phyloP scores from a whole-genome alignment of 2,329 filamentous ascomycete species.

The Sporothrix curviconia region DNA sequence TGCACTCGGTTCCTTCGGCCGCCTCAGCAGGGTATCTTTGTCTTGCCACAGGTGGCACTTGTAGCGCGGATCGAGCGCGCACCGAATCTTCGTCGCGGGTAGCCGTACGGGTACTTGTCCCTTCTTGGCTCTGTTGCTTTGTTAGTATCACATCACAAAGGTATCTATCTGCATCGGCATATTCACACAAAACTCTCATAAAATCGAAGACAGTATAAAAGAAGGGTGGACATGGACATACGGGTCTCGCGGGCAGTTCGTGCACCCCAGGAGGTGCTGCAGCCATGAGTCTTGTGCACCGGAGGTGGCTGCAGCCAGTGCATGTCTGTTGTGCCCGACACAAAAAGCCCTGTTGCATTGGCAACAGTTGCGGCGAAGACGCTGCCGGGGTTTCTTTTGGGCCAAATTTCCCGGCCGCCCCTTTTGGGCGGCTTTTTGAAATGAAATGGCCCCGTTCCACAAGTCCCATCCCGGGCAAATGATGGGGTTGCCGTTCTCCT shows the following conservation, averaged over 20 bases:
- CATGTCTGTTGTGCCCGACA: constrained; percentile 56
- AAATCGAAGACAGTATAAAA: not conserved
- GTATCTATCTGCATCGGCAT: too few species aligned
- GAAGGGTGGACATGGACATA: constrained; percentile 39
- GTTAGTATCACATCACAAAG: constrained; percentile 6
- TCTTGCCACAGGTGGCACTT: constrained; percentile 58
- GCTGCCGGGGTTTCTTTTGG: constrained; percentile 64
- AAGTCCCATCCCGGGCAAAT: constrained; percentile 47
- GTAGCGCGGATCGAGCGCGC: constrained; percentile 44
- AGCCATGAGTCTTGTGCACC: too few species aligned
- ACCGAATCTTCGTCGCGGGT: constrained; percentile 59
- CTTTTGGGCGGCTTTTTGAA: constrained; percentile 60
- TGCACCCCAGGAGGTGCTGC: constrained; percentile 72
- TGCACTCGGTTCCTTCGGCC: constrained; percentile 48
- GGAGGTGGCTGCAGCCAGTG: constrained; percentile 59
- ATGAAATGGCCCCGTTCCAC: constrained; percentile 37
- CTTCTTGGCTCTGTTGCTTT: constrained; percentile 52
- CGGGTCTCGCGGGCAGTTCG: constrained; percentile 73
- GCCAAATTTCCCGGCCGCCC: constrained; percentile 65
- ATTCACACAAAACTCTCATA: too few species aligned
- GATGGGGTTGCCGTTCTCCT: constrained; percentile 52
- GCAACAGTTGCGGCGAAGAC: constrained; percentile 71
- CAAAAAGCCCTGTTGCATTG: constrained; percentile 61
- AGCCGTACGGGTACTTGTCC: constrained; percentile 62
- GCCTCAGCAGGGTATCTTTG: constrained; percentile 47